phyloP scores from a whole-genome alignment of 2,329 filamentous ascomycete genomes.

The Dothistroma pini region DNA sequence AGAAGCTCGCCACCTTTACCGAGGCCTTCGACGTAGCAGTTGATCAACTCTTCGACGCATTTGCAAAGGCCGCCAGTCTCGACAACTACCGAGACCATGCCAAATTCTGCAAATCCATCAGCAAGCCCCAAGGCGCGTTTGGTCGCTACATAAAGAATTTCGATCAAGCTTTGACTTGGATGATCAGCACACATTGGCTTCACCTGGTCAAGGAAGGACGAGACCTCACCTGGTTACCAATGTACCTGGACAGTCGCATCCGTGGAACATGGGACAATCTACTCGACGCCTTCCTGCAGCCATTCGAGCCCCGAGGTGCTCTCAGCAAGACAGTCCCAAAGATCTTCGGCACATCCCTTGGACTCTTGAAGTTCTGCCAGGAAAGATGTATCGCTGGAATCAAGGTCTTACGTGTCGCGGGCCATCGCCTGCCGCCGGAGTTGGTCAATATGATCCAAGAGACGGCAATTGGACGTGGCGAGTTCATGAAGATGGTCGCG shows the following conservation, averaged over 20 bases:
- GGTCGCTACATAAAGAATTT: background rate
- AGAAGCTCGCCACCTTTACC: background rate
- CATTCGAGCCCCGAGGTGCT: too few relatives aligned
- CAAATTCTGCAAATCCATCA: background rate
- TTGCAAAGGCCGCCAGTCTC: background rate
- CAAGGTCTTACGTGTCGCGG: background rate
- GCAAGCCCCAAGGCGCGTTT: background rate
- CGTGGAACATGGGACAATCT: background rate
- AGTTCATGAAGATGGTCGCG: background rate
- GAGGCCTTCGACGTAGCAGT: background rate
- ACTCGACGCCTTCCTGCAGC: background rate
- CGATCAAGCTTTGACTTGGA: background rate
- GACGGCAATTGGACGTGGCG: background rate
- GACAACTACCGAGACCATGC: too few relatives aligned
- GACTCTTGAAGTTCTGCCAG: background rate
- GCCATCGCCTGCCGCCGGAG: background rate
- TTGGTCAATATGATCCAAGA: constrained; percentile 3
- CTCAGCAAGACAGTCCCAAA: background rate
- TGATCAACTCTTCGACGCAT: background rate
- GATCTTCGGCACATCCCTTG: background rate
- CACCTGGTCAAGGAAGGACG: background rate
- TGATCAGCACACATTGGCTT: background rate
- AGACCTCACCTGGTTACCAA: background rate
- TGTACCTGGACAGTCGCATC: background rate
- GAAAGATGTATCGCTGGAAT: background rate